Percentiles rank a stretch among this genome's conserved stretches.
Conservation (phyloP, 225 moss, liverwort and hornwort genomes). For the Anthoceros angustus region DNA sequence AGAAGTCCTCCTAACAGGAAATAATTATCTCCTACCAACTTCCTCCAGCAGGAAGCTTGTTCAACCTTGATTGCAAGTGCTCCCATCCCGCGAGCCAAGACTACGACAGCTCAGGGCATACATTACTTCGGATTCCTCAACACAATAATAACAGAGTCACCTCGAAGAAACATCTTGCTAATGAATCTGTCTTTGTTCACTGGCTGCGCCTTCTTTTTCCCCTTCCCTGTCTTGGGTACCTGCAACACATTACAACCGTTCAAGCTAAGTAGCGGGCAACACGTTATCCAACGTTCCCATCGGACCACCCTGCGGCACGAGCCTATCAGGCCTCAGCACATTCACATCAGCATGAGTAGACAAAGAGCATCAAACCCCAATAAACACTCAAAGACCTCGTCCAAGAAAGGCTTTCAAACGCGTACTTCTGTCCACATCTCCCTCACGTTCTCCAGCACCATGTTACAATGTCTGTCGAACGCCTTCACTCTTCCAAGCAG, state of each 20-base stretch:
- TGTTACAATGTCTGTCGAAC: slow-evolving; percentile 89
- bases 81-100: too few species aligned
- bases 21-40: too few species aligned
- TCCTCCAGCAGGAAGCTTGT: too few species aligned
- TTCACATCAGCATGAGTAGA: too few species aligned
- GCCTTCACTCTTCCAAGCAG: slow-evolving; percentile 83
- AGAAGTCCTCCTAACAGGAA: too few species aligned
- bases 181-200: slow-evolving; percentile 96
- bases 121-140: slow-evolving; percentile 72
- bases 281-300: too few species aligned
- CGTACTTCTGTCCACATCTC: slow-evolving; percentile 98
- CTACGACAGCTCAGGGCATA: too few species aligned
- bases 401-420: neutral
- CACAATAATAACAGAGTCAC: slow-evolving; percentile 90
- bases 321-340: too few species aligned
- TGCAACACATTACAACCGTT: slow-evolving; percentile 6
- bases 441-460: slow-evolving; percentile 89
- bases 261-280: too few species aligned
- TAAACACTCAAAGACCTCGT: neutral
- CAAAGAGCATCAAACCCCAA: too few species aligned
- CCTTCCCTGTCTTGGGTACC: slow-evolving; percentile 93
- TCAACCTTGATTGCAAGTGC: too few species aligned
- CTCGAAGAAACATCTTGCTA: slow-evolving; percentile 93
- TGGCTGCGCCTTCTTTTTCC: slow-evolving; percentile 81
- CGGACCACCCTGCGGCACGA: too few species aligned